Conservation (phyloP, 2,329 filamentous ascomycete species). For the Leptodontidium sp. region DNA sequence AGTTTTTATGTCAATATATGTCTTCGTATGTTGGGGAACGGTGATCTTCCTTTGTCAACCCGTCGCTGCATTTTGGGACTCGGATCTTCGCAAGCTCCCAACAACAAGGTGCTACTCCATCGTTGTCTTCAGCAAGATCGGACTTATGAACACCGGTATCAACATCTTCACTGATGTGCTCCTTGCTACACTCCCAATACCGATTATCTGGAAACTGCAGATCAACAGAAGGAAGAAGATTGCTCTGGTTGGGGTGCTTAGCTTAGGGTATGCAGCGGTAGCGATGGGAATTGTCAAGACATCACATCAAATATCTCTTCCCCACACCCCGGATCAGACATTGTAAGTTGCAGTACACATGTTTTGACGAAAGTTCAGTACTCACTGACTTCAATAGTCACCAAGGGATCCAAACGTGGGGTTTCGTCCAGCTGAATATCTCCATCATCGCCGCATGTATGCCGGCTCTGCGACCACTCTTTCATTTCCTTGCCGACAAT, state of each 20-base stretch:
- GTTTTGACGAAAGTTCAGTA: background rate
- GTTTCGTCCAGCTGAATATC: constrained; percentile 17
- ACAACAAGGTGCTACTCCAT: constrained; percentile 14
- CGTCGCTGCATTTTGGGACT: background rate
- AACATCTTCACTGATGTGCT: constrained; percentile 51
- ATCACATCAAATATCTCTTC: background rate
- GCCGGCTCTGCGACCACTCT: constrained; percentile 5
- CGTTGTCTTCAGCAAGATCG: background rate
- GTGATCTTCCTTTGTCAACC: constrained; percentile 28
- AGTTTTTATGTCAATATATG: constrained; percentile 31
- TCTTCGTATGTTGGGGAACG: constrained; percentile 22
- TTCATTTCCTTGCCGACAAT: background rate
- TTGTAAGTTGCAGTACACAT: background rate
- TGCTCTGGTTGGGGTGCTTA: constrained; percentile 49
- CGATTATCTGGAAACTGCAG: constrained; percentile 51
- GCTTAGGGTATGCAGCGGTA: constrained; percentile 44
- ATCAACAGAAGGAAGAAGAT: constrained; percentile 50
- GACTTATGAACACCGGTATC: constrained; percentile 12
- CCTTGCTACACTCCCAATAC: constrained; percentile 51
- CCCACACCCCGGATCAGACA: background rate
- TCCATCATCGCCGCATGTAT: constrained; percentile 16
- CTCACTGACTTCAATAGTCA: background rate
- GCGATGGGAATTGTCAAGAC: constrained; percentile 15
- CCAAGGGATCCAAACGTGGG: constrained; percentile 14
- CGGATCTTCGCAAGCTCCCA: constrained; percentile 37